Percentiles rank a stretch among this genome's conserved stretches.
These are phyloP conservation scores for Pelargonium nanum DNA, from an alignment of 345 rosid genomes.

Conservation along the genomic window DNA sequence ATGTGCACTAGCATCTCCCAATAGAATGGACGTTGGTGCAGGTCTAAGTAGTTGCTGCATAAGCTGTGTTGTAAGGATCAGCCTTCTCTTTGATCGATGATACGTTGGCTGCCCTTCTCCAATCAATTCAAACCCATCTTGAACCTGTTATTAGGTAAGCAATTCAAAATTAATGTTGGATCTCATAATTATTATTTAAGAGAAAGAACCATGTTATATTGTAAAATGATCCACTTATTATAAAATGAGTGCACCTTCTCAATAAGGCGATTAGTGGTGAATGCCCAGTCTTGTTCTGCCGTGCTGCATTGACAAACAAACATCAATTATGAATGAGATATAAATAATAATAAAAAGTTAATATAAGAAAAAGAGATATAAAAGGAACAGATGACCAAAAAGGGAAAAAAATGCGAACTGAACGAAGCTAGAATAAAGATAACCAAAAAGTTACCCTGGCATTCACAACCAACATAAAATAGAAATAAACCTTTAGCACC, in stretches of 20 bases:
- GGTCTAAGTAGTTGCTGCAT: conserved; percentile 55
- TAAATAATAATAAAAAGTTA: conserved; percentile 13
- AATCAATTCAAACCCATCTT: conserved; percentile 28
- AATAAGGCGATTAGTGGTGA: conserved; percentile 37
- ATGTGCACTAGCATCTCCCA: conserved; percentile 30
- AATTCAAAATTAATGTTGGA: conserved; percentile 4
- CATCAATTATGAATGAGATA: conserved; percentile 11
- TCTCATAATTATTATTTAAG: not conserved
- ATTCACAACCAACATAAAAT: not conserved
- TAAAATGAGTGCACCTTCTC: conserved; percentile 44
- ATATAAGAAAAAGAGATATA: no score
- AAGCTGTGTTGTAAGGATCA: conserved; percentile 49
- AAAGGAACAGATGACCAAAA: not conserved
- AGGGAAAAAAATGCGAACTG: no score
- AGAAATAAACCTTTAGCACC: no score
- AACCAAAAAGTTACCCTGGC: conserved; percentile 1
- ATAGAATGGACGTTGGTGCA: conserved; percentile 34
- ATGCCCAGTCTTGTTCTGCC: conserved; percentile 32
- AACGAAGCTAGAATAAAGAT: not conserved
- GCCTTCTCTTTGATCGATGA: conserved; percentile 56
- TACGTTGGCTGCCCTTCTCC: conserved; percentile 26
- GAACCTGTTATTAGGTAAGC: conserved; percentile 26
- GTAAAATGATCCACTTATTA: conserved; percentile 1
- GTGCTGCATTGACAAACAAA: not conserved
- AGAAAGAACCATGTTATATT: not conserved